Evolutionary conservation across 202 grass and related monocot species (phyloP).

Genomic region (Schoenoplectus tabernaemontani): DNA sequence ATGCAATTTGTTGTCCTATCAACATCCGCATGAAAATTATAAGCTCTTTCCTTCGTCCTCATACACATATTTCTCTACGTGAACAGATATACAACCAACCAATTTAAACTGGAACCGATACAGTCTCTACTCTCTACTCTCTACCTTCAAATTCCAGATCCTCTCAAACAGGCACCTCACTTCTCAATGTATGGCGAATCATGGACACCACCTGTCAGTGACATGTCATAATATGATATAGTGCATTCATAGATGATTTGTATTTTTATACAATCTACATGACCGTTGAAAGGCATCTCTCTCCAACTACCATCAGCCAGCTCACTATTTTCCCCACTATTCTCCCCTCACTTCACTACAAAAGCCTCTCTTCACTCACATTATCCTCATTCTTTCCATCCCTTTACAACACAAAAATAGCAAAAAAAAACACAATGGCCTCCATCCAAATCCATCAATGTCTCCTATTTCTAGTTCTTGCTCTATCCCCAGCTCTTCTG

Average conservation of each 20-base stretch:
- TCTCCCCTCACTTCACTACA: neutral
- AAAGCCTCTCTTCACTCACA: neutral
- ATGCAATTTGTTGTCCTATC: constrained; percentile 1
- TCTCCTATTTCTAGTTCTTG: constrained; percentile 1
- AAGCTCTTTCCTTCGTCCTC: neutral
- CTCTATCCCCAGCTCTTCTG: neutral
- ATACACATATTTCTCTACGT: neutral
- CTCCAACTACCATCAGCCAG: constrained; percentile 4
- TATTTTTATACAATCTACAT: neutral
- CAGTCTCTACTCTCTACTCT: neutral
- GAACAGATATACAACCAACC: constrained; percentile 13
- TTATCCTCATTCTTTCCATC: constrained; percentile 4
- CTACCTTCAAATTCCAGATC: neutral
- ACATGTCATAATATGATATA: neutral
- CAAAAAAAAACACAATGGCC: constrained; percentile 12
- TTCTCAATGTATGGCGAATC: neutral
- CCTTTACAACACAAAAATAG: neutral
- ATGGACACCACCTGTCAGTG: neutral
- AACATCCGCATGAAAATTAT: neutral
- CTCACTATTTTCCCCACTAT: neutral
- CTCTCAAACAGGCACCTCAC: neutral
- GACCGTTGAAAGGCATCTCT: constrained; percentile 12
- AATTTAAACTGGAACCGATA: neutral
- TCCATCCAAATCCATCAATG: neutral
- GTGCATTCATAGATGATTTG: neutral